Evolutionary conservation across 2,329 filamentous ascomycete genomes (phyloP).

Genomic region (Claviceps fusiformis): DNA sequence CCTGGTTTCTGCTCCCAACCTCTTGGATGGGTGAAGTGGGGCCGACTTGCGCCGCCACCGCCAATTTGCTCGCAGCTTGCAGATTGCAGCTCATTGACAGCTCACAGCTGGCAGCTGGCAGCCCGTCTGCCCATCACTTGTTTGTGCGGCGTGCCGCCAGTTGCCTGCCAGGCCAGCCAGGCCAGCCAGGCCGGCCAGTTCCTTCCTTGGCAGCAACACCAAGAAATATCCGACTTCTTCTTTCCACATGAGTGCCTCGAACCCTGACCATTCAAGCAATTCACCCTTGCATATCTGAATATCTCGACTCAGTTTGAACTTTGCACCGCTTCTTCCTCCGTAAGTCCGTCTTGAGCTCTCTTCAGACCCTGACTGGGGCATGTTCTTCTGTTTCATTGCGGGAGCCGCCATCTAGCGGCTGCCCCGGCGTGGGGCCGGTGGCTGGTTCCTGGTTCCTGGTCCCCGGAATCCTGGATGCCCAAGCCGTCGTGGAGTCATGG

Average conservation of each 20-base stretch:
- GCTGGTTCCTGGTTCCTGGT: neutral
- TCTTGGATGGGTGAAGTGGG: constrained; percentile 4
- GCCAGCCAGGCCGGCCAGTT: neutral
- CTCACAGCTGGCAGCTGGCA: neutral
- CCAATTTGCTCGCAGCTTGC: neutral
- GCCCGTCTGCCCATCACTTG: too few relatives aligned
- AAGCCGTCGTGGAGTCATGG: neutral
- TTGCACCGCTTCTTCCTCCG: neutral
- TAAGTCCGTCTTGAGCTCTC: neutral
- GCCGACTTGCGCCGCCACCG: constrained; percentile 4
- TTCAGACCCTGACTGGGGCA: neutral
- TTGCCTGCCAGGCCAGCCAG: neutral
- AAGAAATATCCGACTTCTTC: neutral
- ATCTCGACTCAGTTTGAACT: neutral
- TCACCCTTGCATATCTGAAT: neutral
- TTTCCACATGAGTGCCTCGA: neutral
- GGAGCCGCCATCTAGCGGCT: constrained; percentile 2
- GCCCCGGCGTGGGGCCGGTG: constrained; percentile 5
- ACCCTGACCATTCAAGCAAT: neutral
- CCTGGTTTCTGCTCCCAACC: constrained; percentile 2
- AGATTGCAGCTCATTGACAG: neutral
- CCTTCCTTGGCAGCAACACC: neutral
- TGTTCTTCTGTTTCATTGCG: neutral
- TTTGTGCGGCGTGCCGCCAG: neutral
- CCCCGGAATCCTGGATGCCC: neutral